Evolutionary conservation across 306 rosid genomes (phyloP).

Genomic region (Begonia masoniana): DNA sequence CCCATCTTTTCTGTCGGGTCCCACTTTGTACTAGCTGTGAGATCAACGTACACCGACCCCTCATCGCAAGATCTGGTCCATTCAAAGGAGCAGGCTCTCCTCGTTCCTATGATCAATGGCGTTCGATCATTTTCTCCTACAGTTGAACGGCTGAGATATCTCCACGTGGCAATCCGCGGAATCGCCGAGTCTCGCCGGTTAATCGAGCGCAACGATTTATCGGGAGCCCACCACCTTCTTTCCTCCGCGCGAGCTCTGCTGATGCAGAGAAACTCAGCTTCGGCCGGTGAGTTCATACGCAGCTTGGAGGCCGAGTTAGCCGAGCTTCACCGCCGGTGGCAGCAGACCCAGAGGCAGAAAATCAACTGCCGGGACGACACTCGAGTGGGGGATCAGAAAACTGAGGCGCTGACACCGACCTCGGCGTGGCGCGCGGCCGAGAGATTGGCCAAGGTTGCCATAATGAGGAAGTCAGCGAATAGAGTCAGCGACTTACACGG

Average conservation of each 20-base stretch:
- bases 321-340: slow-evolving; percentile 45
- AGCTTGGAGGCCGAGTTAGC: slow-evolving; percentile 61
- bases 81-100: slow-evolving; percentile 42
- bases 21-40: slow-evolving; percentile 54
- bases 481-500: slow-evolving; percentile 98
- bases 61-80: slow-evolving; percentile 29
- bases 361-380: not conserved
- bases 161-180: slow-evolving; percentile 66
- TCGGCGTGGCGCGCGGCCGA: slow-evolving; percentile 99
- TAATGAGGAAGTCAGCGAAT: slow-evolving; percentile 91
- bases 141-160: slow-evolving; percentile 45
- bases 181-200: slow-evolving; percentile 69
- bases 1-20: slow-evolving; percentile 42
- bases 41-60: slow-evolving; percentile 44
- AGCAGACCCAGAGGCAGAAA: slow-evolving; percentile 20
- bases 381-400: slow-evolving; percentile 34
- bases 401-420: slow-evolving; percentile 77
- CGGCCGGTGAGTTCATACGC: slow-evolving; percentile 37
- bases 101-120: slow-evolving; percentile 52
- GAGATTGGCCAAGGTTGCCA: slow-evolving; percentile 86
- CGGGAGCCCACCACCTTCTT: slow-evolving; percentile 52
- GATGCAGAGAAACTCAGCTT: slow-evolving; percentile 32
- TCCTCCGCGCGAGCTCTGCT: slow-evolving; percentile 72
- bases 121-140: slow-evolving; percentile 37
- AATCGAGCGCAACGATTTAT: slow-evolving; percentile 31